A percentile compares a stretch with the other conserved stretches of the same genome.
These are phyloP conservation scores for Infundibulicybe gibba DNA, from an alignment of 768 basidiomycete genomes.

Conservation along the genomic window DNA sequence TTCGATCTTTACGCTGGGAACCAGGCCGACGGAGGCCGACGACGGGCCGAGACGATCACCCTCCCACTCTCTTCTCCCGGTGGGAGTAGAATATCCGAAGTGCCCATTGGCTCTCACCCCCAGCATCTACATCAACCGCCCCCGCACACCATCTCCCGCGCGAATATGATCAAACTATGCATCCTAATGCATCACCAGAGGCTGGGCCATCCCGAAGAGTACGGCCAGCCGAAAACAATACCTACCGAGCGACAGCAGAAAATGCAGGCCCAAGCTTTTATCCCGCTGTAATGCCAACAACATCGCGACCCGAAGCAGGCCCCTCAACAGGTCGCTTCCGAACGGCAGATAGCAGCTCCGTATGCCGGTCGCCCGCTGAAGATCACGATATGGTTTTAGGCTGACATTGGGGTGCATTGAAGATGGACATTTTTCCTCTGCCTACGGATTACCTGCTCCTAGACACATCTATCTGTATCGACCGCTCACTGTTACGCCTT, in stretches of 20 bases:
- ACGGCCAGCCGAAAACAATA: background rate
- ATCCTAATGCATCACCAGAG: constrained; percentile 1
- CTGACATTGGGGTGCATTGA: background rate
- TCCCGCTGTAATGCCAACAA: too few species aligned
- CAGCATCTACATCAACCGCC: constrained; percentile 2
- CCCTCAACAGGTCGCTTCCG: background rate
- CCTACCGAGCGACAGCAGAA: background rate
- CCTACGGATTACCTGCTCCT: too few species aligned
- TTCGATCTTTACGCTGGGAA: background rate
- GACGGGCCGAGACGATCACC: constrained; percentile 7
- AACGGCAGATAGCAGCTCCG: background rate
- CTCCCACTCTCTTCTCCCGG: too few species aligned
- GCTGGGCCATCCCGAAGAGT: background rate
- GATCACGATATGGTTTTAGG: constrained; percentile 7
- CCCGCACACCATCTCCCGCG: constrained; percentile 1
- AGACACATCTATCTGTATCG: too few species aligned
- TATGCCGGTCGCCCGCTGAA: background rate
- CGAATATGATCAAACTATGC: constrained; percentile 1
- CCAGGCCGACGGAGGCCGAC: background rate
- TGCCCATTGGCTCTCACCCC: background rate
- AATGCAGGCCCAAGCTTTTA: background rate
- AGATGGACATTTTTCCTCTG: background rate
- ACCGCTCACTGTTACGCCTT: too few species aligned
- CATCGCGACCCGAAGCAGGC: background rate
- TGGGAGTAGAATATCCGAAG: too few species aligned